Evolutionary conservation across 768 basidiomycete genomes (phyloP).

Genomic region (Peribolospora baueri): DNA sequence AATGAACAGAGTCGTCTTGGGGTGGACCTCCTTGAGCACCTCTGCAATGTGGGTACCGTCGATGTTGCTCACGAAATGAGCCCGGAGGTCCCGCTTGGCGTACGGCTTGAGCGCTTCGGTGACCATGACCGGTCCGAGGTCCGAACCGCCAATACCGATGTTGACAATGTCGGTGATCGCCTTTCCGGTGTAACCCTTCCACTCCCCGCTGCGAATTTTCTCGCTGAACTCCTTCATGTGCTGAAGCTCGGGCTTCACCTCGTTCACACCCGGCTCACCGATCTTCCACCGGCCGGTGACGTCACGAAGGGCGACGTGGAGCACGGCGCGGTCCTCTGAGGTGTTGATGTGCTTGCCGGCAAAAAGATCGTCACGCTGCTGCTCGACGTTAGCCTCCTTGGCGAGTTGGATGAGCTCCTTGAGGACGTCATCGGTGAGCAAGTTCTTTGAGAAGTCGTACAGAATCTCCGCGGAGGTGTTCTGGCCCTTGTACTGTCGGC

Average conservation of each 20-base stretch:
- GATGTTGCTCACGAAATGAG: constrained; percentile 87
- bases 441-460: constrained; percentile 90
- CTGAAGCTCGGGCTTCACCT: constrained; percentile 56
- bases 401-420: constrained; percentile 51
- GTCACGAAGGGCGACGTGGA: constrained; percentile 73
- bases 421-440: constrained; percentile 67
- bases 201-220: constrained; percentile 53
- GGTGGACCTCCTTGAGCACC: constrained; percentile 50
- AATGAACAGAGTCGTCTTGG: constrained; percentile 87
- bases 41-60: constrained; percentile 95
- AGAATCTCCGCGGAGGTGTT: constrained; percentile 36
- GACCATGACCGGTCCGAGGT: constrained; percentile 96
- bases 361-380: constrained; percentile 76
- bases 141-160: constrained; percentile 96
- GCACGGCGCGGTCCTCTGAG: constrained; percentile 85
- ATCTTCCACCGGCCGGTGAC: constrained; percentile 46
- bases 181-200: constrained; percentile 97
- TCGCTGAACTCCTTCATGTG: constrained; percentile 85
- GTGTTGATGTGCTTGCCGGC: constrained; percentile 93
- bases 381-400: constrained; percentile 64
- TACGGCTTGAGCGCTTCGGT: constrained; percentile 90
- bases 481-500: constrained; percentile 42
- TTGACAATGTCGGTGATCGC: constrained; percentile 83
- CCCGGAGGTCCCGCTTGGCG: constrained; percentile 61
- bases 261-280: constrained; percentile 50